Base-by-base conservation (phyloP, 805 yeast species). In the Debaryomyces tyrocola region DNA sequence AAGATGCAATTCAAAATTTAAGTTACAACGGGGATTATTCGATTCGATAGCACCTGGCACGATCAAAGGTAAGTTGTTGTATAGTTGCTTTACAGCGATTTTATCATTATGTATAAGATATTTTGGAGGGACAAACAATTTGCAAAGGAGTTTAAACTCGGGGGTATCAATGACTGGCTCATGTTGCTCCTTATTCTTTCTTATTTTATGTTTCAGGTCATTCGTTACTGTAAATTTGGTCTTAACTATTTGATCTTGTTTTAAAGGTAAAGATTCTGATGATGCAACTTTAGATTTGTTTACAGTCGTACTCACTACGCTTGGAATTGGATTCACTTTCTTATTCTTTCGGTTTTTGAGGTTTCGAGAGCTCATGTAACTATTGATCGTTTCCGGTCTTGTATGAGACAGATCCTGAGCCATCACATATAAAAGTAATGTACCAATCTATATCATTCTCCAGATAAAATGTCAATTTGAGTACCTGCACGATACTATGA, bases 1-100 rank as follows among this genome's bases (percentile, higher is more conserved):
- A 45, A 71, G 51, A 49, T 73, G 76, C 12, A 72, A 46, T 43
- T 68, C 66, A 41, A 70, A 59, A 41, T 70, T 70, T 36, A 70
- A 52, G 14, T 55, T 53, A 18, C 56, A 38, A 15, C 7, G 28
- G 12, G 47, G 33, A 17, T 40, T 37, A 21, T 53, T 53, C 12
- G 49, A 41, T 17, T 43, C 48, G 9, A 53, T 43, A 4, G 53
- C 42, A 38, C 47, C 52, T 4, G 61, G 57, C 7, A 67, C 57
- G 6, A 70, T 45, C 5, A 39, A 41, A 4, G 75, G 75, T 10
- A 71, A 53, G 46, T 63, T 56, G 27, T 48, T 53, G 18, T 56
- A 50, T 12, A 72, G 49, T 38, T 66, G 66, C 31, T 56, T 53
- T 14, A 57, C 39, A 9, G 64, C 54, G 10, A 62, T 57, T 37